A percentile compares a stretch with the other conserved stretches of the same genome.
phyloP scores from a whole-genome alignment of 495 filamentous ascomycete species.

The Penicillium bialowiezense region DNA sequence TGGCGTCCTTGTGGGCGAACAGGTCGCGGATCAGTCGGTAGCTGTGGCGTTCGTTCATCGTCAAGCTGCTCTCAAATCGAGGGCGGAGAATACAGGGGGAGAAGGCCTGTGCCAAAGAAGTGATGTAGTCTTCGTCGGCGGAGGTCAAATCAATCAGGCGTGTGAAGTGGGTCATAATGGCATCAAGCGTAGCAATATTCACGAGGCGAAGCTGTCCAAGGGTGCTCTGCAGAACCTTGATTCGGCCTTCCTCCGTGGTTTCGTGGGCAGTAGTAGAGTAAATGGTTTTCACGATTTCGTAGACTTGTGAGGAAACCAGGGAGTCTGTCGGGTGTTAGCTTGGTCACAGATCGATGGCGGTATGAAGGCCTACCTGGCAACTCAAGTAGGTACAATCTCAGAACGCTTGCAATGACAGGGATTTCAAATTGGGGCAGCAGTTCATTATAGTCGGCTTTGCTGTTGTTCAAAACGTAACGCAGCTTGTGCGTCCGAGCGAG shows the following conservation, averaged over 20 bases:
- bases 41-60: slow-evolving; percentile 90
- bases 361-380: slow-evolving; percentile 68
- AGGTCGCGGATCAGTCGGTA: slow-evolving; percentile 92
- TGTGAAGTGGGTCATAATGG: slow-evolving; percentile 96
- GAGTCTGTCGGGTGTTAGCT: slow-evolving; percentile 61
- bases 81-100: slow-evolving; percentile 88
- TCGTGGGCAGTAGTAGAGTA: slow-evolving; percentile 77
- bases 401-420: slow-evolving; percentile 84
- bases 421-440: slow-evolving; percentile 83
- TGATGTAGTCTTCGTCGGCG: slow-evolving; percentile 83
- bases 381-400: slow-evolving; percentile 96
- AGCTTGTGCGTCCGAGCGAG: slow-evolving; percentile 82
- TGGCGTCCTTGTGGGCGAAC: slow-evolving; percentile 87
- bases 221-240: slow-evolving; percentile 93
- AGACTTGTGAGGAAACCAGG: slow-evolving; percentile 95
- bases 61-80: slow-evolving; percentile 78
- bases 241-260: slow-evolving; percentile 66
- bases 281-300: slow-evolving; percentile 97
- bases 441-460: slow-evolving; percentile 75
- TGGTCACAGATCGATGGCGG: slow-evolving; percentile 1
- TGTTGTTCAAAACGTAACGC: slow-evolving; percentile 78
- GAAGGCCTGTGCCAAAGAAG: slow-evolving; percentile 71
- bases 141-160: slow-evolving; percentile 95
- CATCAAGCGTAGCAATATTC: slow-evolving; percentile 97
- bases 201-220: slow-evolving; percentile 91